phyloP scores from a whole-genome alignment of 73 alveolate species.

The Durusdinium trenchii region DNA sequence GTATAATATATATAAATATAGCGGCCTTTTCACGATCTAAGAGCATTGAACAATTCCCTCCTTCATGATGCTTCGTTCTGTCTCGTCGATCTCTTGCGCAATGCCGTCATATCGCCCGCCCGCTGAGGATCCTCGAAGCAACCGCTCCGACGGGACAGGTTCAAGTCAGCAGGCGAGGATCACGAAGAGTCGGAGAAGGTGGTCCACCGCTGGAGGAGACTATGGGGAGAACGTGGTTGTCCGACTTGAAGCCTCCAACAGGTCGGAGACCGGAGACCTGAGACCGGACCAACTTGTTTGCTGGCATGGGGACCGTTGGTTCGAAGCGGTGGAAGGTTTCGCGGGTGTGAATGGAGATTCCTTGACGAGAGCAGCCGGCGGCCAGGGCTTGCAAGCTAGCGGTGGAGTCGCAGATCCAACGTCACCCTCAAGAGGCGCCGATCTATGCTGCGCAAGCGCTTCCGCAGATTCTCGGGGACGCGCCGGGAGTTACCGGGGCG shows the following conservation, averaged over 20 bases:
- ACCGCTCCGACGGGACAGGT: conserved; percentile 87
- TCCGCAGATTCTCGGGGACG: neutral
- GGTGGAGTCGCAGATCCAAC: conserved; percentile 78
- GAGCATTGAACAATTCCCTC: too few species aligned
- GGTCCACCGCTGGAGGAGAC: neutral
- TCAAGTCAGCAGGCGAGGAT: conserved; percentile 67
- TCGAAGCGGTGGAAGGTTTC: neutral
- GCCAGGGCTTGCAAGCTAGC: conserved; percentile 90
- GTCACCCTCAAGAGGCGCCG: conserved; percentile 92
- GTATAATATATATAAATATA: too few species aligned
- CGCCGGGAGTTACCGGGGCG: neutral
- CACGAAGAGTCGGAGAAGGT: neutral
- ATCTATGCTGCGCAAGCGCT: neutral
- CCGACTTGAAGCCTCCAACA: neutral
- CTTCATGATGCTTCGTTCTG: too few species aligned
- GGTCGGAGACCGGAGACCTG: neutral
- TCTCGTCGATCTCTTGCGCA: too few species aligned
- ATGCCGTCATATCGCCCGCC: too few species aligned
- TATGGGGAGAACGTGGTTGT: neutral
- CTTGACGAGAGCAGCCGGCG: neutral
- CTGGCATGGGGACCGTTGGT: neutral
- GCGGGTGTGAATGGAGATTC: neutral
- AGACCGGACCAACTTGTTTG: neutral
- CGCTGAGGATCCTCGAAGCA: conserved; percentile 63
- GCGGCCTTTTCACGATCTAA: too few species aligned